A percentile compares a stretch with the other conserved stretches of the same genome.
phyloP scores from a whole-genome alignment of 225 moss, liverwort and hornwort species.

The Polytrichum commune region DNA sequence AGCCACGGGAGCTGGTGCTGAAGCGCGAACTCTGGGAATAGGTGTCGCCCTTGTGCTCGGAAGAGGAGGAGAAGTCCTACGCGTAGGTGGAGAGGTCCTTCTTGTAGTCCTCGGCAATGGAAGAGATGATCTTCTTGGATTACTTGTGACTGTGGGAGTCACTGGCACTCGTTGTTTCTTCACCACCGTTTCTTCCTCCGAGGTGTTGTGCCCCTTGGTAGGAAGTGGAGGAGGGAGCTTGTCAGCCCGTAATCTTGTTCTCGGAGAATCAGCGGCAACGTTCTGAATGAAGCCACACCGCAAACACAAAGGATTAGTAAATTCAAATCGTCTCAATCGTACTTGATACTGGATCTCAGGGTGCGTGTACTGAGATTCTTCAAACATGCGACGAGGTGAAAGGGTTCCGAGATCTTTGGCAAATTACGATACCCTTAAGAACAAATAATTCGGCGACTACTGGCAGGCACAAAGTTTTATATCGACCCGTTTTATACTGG shows the following conservation, averaged over 20 bases:
- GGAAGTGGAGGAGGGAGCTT: slow-evolving; percentile 38
- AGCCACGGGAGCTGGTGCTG: slow-evolving; percentile 12
- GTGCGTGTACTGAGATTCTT: no score
- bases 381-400: no score
- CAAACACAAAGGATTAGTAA: no score
- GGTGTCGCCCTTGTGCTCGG: slow-evolving; percentile 27
- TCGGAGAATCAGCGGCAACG: slow-evolving; percentile 43
- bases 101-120: slow-evolving; percentile 39
- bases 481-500: no score
- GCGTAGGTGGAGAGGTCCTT: slow-evolving; percentile 45
- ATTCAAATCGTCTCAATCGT: no score
- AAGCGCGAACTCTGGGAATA: slow-evolving; percentile 26
- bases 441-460: no score
- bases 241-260: slow-evolving; percentile 41
- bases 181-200: slow-evolving; percentile 37
- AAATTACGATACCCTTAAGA: no score
- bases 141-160: slow-evolving; percentile 25
- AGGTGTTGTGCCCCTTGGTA: slow-evolving; percentile 31
- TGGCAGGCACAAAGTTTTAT: no score
- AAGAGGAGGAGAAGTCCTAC: slow-evolving; percentile 52
- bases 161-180: slow-evolving; percentile 40
- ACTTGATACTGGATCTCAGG: no score
- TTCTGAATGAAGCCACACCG: slow-evolving; percentile 25
- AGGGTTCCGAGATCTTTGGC: no score
- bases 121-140: slow-evolving; percentile 51